Evolutionary conservation across 306 rosid species (phyloP).

Genomic region (Cyclanthera cordifolia): DNA sequence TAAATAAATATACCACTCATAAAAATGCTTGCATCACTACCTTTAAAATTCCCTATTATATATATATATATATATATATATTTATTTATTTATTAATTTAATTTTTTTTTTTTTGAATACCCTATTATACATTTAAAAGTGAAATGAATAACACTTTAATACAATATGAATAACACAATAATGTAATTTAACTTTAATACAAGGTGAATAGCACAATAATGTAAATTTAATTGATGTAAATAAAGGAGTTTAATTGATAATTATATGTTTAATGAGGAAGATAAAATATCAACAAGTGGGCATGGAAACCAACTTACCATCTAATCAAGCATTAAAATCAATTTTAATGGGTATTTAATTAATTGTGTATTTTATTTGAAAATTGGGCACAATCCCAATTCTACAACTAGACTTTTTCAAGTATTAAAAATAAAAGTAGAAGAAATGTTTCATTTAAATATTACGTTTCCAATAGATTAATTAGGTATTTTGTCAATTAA

Average conservation of each 20-base stretch:
- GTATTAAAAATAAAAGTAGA: background rate
- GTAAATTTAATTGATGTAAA: too few species aligned
- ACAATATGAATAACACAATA: background rate
- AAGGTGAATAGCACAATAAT: background rate
- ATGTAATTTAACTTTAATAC: background rate
- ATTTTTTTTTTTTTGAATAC: too few species aligned
- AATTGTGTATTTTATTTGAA: background rate
- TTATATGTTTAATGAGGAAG: background rate
- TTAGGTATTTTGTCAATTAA: background rate
- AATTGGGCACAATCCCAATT: background rate
- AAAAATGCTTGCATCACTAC: too few species aligned
- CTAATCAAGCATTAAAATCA: background rate
- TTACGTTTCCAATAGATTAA: background rate
- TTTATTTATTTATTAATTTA: too few species aligned
- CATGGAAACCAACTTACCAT: background rate
- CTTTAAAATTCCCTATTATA: too few species aligned
- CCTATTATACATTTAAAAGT: too few species aligned
- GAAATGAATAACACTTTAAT: background rate
- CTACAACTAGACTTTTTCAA: background rate
- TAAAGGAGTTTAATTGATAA: background rate
- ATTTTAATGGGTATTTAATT: background rate
- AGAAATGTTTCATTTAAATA: background rate
- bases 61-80: too few species aligned
- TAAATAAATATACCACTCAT: too few species aligned
- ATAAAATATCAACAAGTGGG: background rate